phyloP scores from a whole-genome alignment of 176 grass and related monocot species.

The Carex scoparia region DNA sequence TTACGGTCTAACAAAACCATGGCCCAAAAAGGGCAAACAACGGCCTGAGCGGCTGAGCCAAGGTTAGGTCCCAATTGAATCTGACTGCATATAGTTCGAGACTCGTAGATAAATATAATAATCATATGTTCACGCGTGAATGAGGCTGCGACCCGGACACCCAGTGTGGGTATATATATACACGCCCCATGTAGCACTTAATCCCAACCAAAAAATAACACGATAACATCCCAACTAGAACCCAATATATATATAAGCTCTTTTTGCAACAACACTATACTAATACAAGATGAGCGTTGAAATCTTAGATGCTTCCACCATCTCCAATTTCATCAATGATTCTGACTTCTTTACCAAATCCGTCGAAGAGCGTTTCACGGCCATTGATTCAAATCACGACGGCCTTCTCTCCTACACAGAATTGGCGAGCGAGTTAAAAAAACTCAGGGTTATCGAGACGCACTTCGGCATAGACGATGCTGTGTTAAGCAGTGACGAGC shows the following conservation, averaged over 20 bases:
- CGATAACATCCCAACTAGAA: neutral
- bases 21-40: neutral
- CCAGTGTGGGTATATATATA: neutral
- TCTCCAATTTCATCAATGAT: slow-evolving; percentile 27
- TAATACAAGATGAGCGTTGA: slow-evolving; percentile 26
- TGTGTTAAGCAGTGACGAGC: neutral
- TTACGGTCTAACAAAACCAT: neutral
- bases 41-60: neutral
- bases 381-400: slow-evolving; percentile 15
- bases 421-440: slow-evolving; percentile 18
- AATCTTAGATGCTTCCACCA: slow-evolving; percentile 25
- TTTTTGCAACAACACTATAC: neutral
- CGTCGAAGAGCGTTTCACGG: slow-evolving; percentile 19
- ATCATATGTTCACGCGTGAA: neutral
- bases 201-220: neutral
- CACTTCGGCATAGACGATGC: slow-evolving; percentile 21
- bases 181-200: neutral
- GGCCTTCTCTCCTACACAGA: slow-evolving; percentile 19
- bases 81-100: neutral
- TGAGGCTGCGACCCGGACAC: neutral
- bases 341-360: neutral
- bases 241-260: neutral
- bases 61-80: neutral
- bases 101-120: neutral
- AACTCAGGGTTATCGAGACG: slow-evolving; percentile 17